Evolutionary conservation across 805 yeast genomes (phyloP), one percentile per base, ranked within the genome.

Genomic region (Nakazawaea ernobii): DNA sequence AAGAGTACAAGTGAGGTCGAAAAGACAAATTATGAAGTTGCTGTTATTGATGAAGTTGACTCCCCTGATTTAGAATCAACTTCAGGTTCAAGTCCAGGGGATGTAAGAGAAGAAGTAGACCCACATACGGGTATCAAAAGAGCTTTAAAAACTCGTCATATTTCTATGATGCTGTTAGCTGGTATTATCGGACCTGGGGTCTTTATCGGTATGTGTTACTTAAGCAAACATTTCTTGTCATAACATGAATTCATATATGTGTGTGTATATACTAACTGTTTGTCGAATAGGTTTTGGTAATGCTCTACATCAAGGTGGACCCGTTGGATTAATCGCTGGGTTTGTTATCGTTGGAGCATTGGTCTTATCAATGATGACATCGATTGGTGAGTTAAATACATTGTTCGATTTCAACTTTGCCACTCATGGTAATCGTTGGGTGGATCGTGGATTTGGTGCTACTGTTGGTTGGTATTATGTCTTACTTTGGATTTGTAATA

Each of bases 121-220:
- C 59, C 66, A 13, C 52, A 57, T 10, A 58, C 66, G 8, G 65
- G 71, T 10, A 58, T 75, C 36, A 72, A 73, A 49, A 67, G 77
- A 49, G 74, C 70, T 20, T 63, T 77, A 20, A 75, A 75, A 52
- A 74, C 75, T 53, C 61, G 80, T 49, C 79, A 74, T 55, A 66
- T 76, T 35, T 71, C 80, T 11, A 56, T 77, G 46, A 68, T 77
- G 45, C 79, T 80, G 3, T 54, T 77, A 8, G 80, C 82, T 26
- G 83, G 84, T 36, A 71, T 79, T 43, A 74, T 79, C 47, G 84
- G 84, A 0, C 84, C 84, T 1, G 84, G 84, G 51, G 73, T 72
- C 27, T 64, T 77, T 43, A 70, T 79, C 26, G 79, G 80, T 35
- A 33, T n/a, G 36, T 33, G 14, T 13, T 30, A 68, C 15, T n/a